Evolutionary conservation across 306 rosid species (phyloP), one percentile per base, ranked within the genome.

Genomic region (Abrus precatorius): DNA sequence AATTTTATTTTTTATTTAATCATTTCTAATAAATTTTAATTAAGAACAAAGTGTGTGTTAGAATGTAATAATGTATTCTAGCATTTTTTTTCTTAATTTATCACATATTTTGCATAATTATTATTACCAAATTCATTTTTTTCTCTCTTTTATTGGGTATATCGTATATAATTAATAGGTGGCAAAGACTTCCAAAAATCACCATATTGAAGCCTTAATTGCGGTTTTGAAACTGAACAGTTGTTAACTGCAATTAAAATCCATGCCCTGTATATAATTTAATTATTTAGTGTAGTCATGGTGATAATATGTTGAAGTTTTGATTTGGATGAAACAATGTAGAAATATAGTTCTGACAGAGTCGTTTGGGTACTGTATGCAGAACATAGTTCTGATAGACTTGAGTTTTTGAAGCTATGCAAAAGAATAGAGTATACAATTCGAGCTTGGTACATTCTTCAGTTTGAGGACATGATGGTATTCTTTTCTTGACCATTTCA

Each of bases 401-500:
- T 84, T 9, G 99, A 95, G 82, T 95, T 92, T 90, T 68, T 90
- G 70, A 95, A 91, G 86, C 92, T 95, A 55, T 90, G 97, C 81
- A 92, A 89, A 85, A 91, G 97, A 78, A 87, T 92, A 36, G 98
- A 95, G 88, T 95, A 89, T 78, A 95, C 97, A n/a, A 89, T 95
- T 82, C 87, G 99, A 68, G 97, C 97, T 34, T 95, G 97, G 99
- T 95, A 92, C 72, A 92, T 87, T 80, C 89, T 95, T 30, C 99
- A 95, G 41, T 95, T 93, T 82, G 99, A 95, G 83, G 99, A 95
- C 74, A 87, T 95, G 90, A 95, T 95, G 99, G 97, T 95, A 88
- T 57, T 81, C 6, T 63, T 64, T 64, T 41, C 52, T 29, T 66
- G 0, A 70, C 45, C 53, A 78, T 61, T 44, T 52, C 34, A 64